Evolutionary conservation across 2,329 filamentous ascomycete genomes (phyloP).

Genomic region (Sarocladiaceae sp.): DNA sequence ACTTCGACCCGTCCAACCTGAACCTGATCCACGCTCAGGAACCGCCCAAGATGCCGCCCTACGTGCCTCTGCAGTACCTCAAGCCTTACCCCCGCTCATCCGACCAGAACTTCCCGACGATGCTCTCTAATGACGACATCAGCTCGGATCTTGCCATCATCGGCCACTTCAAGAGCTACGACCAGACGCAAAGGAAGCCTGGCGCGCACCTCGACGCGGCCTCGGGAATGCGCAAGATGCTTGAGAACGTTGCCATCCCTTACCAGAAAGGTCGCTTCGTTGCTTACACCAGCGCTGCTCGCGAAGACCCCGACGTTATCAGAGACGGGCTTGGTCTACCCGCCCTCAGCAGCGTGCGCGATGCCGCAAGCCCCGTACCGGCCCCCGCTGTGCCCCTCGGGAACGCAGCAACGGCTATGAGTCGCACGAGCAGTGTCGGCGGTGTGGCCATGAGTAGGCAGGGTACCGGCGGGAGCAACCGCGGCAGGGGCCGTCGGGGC

Average conservation of each 20-base stretch:
- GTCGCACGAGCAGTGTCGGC: constrained; percentile 48
- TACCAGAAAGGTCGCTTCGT: constrained; percentile 42
- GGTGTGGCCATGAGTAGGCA: constrained; percentile 52
- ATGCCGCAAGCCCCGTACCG: constrained; percentile 28
- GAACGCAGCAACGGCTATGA: constrained; percentile 42
- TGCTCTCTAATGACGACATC: constrained; percentile 45
- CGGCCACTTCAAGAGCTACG: constrained; percentile 51
- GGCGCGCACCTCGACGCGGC: constrained; percentile 50
- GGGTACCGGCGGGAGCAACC: constrained; percentile 42
- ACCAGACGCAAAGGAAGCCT: constrained; percentile 39
- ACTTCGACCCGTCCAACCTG: constrained; percentile 53
- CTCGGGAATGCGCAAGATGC: constrained; percentile 46
- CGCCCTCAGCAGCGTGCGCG: constrained; percentile 33
- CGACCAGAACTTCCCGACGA: constrained; percentile 50
- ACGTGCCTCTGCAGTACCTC: constrained; percentile 51
- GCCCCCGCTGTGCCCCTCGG: constrained; percentile 6
- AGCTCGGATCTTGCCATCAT: constrained; percentile 52
- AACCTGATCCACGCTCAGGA: constrained; percentile 49
- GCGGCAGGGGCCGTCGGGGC: constrained; percentile 37
- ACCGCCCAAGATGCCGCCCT: constrained; percentile 50
- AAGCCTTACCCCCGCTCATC: constrained; percentile 48
- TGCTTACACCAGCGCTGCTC: constrained; percentile 39
- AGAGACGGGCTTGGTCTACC: constrained; percentile 45
- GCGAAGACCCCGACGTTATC: constrained; percentile 42
- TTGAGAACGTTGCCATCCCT: constrained; percentile 47